Evolutionary conservation across 2,329 filamentous ascomycete species (phyloP).

Genomic region (Aureobasidium mangrovei): DNA sequence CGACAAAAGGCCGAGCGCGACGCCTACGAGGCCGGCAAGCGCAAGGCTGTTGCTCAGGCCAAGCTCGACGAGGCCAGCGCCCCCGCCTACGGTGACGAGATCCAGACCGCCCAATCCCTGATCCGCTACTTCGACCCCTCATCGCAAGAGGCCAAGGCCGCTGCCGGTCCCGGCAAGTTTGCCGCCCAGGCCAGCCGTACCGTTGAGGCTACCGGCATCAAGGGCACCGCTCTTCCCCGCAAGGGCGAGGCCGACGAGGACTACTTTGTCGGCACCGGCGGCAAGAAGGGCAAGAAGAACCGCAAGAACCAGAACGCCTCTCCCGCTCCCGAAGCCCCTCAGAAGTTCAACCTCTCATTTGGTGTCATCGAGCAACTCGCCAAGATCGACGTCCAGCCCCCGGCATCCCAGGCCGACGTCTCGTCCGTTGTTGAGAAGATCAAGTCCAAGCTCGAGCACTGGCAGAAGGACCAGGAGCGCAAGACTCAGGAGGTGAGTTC

Average conservation of each 20-base stretch:
- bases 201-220: slow-evolving; percentile 73
- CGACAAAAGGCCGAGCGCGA: slow-evolving; percentile 74
- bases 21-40: slow-evolving; percentile 59
- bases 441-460: slow-evolving; percentile 80
- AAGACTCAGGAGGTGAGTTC: slow-evolving; percentile 79
- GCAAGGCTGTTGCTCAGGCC: slow-evolving; percentile 66
- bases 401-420: slow-evolving; percentile 77
- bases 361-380: slow-evolving; percentile 86
- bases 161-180: slow-evolving; percentile 55
- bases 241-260: slow-evolving; percentile 74
- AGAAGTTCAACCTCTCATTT: slow-evolving; percentile 74
- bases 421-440: slow-evolving; percentile 76
- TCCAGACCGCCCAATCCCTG: slow-evolving; percentile 76
- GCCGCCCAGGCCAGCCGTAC: slow-evolving; percentile 72
- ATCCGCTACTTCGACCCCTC: slow-evolving; percentile 87
- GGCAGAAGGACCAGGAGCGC: slow-evolving; percentile 81
- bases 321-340: slow-evolving; percentile 38
- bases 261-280: slow-evolving; percentile 63
- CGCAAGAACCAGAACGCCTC: slow-evolving; percentile 53
- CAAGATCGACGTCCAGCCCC: slow-evolving; percentile 77
- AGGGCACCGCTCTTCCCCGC: slow-evolving; percentile 72
- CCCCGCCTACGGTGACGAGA: slow-evolving; percentile 87
- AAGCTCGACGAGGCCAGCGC: slow-evolving; percentile 73
- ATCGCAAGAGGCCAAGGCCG: slow-evolving; percentile 54
- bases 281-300: slow-evolving; percentile 81